phyloP scores from a whole-genome alignment of 768 basidiomycete genomes.

The Steccherinum ochraceum region DNA sequence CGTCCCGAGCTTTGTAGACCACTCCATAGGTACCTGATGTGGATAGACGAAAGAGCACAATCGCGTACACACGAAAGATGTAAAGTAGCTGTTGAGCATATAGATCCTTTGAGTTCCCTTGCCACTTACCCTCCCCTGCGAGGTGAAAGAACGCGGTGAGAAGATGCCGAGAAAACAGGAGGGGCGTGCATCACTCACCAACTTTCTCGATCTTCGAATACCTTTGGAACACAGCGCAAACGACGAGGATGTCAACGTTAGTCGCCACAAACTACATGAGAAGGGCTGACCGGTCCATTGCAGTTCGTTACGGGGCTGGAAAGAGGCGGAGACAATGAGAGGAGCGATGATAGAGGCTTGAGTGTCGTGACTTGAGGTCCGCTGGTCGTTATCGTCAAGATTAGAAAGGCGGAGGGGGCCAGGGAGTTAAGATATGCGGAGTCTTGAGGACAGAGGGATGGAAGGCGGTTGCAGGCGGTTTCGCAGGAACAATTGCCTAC shows the following conservation, averaged over 20 bases:
- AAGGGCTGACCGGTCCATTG: constrained; percentile 21
- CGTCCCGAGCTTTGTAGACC: constrained; percentile 93
- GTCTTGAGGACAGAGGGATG: not conserved
- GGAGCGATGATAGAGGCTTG: not conserved
- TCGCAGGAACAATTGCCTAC: not conserved
- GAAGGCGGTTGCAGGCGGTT: not conserved
- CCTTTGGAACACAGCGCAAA: constrained; percentile 33
- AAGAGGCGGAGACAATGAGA: not conserved
- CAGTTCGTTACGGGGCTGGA: not conserved
- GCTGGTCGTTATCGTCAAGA: not conserved
- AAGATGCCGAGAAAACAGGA: not conserved
- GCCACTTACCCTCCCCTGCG: constrained; percentile 43
- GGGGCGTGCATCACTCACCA: constrained; percentile 55
- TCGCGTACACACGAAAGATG: too few species aligned
- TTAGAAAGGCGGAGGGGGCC: not conserved
- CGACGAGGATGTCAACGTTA: not conserved
- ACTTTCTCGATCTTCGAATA: constrained; percentile 98
- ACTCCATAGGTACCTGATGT: constrained; percentile 91
- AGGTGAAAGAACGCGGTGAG: not conserved
- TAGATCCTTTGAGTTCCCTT: too few species aligned
- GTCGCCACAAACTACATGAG: constrained; percentile 12
- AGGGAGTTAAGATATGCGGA: not conserved
- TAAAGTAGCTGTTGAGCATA: not conserved
- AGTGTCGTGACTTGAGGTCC: not conserved
- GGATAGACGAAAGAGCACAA: not conserved